A percentile compares a stretch with the other conserved stretches of the same genome.
Conservation (phyloP, 2,329 filamentous ascomycete genomes). For the Fusarium sp. region DNA sequence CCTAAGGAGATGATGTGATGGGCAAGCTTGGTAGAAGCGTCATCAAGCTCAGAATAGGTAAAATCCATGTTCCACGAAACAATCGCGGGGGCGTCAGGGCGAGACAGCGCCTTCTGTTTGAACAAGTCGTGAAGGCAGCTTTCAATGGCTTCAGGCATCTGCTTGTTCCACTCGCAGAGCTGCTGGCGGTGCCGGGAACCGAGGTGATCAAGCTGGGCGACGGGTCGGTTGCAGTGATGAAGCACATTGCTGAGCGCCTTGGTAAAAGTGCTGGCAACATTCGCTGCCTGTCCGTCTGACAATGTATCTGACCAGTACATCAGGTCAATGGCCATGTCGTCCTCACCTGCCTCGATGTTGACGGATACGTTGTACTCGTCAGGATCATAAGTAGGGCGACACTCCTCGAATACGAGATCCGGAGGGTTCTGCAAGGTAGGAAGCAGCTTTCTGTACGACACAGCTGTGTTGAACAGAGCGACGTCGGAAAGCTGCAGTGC, state of each 20-base stretch:
- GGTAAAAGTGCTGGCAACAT: conserved; percentile 32
- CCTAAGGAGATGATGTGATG: conserved; percentile 9
- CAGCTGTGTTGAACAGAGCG: conserved; percentile 40
- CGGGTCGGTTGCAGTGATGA: conserved; percentile 1
- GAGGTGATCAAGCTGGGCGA: conserved; percentile 26
- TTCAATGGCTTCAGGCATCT: conserved; percentile 15
- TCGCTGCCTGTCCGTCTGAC: conserved; percentile 31
- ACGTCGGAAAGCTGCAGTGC: conserved; percentile 34
- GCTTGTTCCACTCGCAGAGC: conserved; percentile 23
- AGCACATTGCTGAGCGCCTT: conserved; percentile 36
- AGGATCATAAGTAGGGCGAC: conserved; percentile 38
- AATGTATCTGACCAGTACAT: conserved; percentile 41
- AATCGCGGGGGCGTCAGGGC: conserved; percentile 20
- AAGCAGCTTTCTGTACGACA: conserved; percentile 41
- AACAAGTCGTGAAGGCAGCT: conserved; percentile 30
- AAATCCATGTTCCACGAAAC: conserved; percentile 32
- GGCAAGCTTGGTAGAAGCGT: conserved; percentile 25
- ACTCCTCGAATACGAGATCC: conserved; percentile 37
- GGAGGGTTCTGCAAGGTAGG: conserved; percentile 3
- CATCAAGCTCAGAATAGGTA: conserved; percentile 35
- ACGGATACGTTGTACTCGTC: conserved; percentile 39
- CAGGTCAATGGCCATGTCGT: conserved; percentile 35
- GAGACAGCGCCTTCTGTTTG: neutral
- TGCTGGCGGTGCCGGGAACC: neutral
- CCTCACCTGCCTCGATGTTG: conserved; percentile 36